Conservation (phyloP, 768 basidiomycete genomes). For the Xerocomus brunneocitrinus region DNA sequence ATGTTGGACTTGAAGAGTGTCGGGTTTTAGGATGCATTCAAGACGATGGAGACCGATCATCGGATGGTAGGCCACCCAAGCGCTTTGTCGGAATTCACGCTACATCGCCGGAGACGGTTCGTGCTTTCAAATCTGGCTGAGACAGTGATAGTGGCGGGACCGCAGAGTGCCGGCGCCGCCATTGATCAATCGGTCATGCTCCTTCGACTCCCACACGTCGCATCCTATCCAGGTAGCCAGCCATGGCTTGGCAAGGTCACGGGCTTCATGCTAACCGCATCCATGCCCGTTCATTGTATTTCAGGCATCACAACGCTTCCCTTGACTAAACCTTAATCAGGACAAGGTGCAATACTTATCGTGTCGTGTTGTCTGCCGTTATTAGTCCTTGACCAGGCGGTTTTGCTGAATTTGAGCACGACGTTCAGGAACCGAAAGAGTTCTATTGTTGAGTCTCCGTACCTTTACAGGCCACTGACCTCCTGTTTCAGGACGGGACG, state of each 20-base stretch:
- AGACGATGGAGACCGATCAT: no score
- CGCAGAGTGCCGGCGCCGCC: background rate
- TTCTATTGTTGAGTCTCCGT: slow-evolving; percentile 49
- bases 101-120: background rate
- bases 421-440: slow-evolving; percentile 51
- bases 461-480: slow-evolving; percentile 50
- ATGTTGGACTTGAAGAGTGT: no score
- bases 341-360: background rate
- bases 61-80: background rate
- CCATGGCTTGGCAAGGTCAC: background rate
- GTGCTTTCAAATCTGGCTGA: background rate
- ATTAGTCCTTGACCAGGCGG: slow-evolving; percentile 24
- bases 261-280: slow-evolving; percentile 6
- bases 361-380: slow-evolving; percentile 9
- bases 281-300: background rate
- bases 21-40: no score
- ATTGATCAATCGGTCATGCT: background rate
- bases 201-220: background rate
- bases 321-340: background rate
- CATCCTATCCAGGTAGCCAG: background rate
- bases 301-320: background rate
- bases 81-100: background rate
- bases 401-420: slow-evolving; percentile 45
- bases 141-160: background rate
- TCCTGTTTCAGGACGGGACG: slow-evolving; percentile 43